Conservation (phyloP, 768 basidiomycete species). For the Boletus vermiculosoides region DNA sequence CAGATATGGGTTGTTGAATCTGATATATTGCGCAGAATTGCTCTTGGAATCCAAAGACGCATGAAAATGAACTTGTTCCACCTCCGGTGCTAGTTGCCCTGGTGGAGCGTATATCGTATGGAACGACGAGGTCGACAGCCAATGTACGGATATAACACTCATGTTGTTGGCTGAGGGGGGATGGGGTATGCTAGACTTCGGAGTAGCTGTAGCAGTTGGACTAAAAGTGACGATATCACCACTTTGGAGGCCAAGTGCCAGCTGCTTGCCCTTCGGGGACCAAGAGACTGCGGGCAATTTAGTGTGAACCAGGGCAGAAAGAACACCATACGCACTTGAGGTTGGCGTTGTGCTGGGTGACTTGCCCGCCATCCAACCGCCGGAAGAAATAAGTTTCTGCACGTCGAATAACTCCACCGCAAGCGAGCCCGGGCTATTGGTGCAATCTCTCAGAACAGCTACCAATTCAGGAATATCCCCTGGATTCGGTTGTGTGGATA, state of each 20-base stretch:
- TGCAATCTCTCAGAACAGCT: constrained; percentile 52
- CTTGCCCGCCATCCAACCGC: constrained; percentile 56
- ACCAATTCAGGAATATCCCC: constrained; percentile 55
- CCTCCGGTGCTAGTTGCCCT: constrained; percentile 35
- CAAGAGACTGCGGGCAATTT: constrained; percentile 57
- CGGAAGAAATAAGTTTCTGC: constrained; percentile 42
- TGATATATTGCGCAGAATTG: constrained; percentile 37
- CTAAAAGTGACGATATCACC: constrained; percentile 73
- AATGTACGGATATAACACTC: constrained; percentile 53
- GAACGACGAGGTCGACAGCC: constrained; percentile 71
- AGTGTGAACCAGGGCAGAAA: constrained; percentile 1
- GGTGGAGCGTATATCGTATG: constrained; percentile 60
- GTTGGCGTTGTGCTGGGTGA: constrained; percentile 52
- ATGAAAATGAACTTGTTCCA: constrained; percentile 43
- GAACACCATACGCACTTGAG: constrained; percentile 47
- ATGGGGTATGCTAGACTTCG: constrained; percentile 54
- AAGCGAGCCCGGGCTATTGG: constrained; percentile 35
- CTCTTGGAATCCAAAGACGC: constrained; percentile 43
- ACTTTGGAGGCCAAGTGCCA: constrained; percentile 68
- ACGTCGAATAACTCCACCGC: constrained; percentile 61
- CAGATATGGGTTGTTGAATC: constrained; percentile 39
- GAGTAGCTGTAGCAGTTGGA: constrained; percentile 49
- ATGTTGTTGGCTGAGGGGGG: constrained; percentile 52
- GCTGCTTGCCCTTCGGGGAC: constrained; percentile 85
- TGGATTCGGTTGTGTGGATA: constrained; percentile 65